Base-by-base conservation (phyloP, 2,329 filamentous ascomycete genomes). In the Calonectria montana region DNA sequence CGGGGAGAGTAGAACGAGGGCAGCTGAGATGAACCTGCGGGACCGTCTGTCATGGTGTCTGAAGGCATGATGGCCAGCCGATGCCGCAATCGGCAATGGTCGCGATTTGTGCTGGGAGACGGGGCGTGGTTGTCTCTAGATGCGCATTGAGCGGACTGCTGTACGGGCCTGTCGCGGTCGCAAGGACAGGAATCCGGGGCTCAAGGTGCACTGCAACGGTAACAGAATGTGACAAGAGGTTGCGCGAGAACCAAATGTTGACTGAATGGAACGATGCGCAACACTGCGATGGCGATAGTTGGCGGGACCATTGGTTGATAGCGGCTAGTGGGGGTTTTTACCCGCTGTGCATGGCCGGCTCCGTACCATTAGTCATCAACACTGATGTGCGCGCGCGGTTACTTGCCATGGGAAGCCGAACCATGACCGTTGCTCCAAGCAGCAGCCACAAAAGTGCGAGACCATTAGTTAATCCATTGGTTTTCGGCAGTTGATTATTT, bases 1-100 rank as follows among this genome's bases (percentile, higher is more conserved):
- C 78, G 82, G 6, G 86, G 86, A 4, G 86, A 87, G 75, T 87
- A 87, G 75, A 87, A 87, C 12, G 86, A 86, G 2, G 86, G 86
- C 41, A 87, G 82, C 59, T 84, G 81, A 70, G 78, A 77, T 80
- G 72, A 80, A 77, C 73, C 78, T 79, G 78, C 75, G 79, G 75
- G 79, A 63, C 77, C 75, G 77, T 73, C 77, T 67, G 72, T 73
- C 74, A 75, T 78, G 70, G 75, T 70, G 75, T 82, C 75, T 62
- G 80, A 79, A 68, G 78, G 75, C 77, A 81, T 80, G 64, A 76
- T 79, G 62, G 69, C 62, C 72, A 73, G 69, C 69, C 69, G 69
- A 69, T 72, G 73, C 75, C 75, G 76, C 71, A 68, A 75, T 78
- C 74, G 76, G 74, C 62, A 47, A 59, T 53, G 70, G 73, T 79